Percentiles rank a stretch among this genome's conserved stretches.
Evolutionary conservation across 805 yeast genomes (phyloP).

Genomic region (Hagleromyces aurorensis): DNA sequence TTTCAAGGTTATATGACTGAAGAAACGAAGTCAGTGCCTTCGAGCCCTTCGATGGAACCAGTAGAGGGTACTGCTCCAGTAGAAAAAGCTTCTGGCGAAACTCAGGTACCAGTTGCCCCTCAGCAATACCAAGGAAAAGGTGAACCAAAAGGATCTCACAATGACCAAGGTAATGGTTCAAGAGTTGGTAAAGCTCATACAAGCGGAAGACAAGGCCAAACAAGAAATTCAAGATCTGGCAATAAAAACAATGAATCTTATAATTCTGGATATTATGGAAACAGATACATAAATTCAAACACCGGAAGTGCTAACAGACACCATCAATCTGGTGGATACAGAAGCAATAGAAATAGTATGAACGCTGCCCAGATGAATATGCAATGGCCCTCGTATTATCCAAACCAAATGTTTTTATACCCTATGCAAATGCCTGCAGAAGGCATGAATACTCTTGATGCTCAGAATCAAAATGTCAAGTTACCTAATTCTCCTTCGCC

Average conservation of each 20-base stretch:
- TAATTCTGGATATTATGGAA: slow-evolving; percentile 4
- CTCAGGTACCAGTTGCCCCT: not conserved
- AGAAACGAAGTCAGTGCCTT: not conserved
- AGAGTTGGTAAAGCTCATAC: no score
- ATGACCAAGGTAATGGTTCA: slow-evolving; percentile 1
- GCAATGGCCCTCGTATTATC: slow-evolving; percentile 24
- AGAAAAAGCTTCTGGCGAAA: no score
- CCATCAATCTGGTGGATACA: slow-evolving; percentile 10
- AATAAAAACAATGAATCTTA: slow-evolving; percentile 9
- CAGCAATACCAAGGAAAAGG: not conserved
- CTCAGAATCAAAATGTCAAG: slow-evolving; percentile 4
- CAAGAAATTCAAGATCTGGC: slow-evolving; percentile 10
- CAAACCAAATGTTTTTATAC: slow-evolving; percentile 22
- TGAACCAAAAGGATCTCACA: not conserved
- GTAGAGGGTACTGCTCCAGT: no score
- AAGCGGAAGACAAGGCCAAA: slow-evolving; percentile 8
- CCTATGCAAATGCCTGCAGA: slow-evolving; percentile 18
- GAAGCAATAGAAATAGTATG: slow-evolving; percentile 9
- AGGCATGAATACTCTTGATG: slow-evolving; percentile 4
- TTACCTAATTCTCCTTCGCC: slow-evolving; percentile 10
- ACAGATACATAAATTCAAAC: slow-evolving; percentile 9
- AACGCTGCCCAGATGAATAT: slow-evolving; percentile 12
- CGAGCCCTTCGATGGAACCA: no score
- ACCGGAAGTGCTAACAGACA: slow-evolving; percentile 7
- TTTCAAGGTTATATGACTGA: no score